Conservation (phyloP, 2,329 filamentous ascomycete species). For the Myriosclerotinia duriaeana region DNA sequence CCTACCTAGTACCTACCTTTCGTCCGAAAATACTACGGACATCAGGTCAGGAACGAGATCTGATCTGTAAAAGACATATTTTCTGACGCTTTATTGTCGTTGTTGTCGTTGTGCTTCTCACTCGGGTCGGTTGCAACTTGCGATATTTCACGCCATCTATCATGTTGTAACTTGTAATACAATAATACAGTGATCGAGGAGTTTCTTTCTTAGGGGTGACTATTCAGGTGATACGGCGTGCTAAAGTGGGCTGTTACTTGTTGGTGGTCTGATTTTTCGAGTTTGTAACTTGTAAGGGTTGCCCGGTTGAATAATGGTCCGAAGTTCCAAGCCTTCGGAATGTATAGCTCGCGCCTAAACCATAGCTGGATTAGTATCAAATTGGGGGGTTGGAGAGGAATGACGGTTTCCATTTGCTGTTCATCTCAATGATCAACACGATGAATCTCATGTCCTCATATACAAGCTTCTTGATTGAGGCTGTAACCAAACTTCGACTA, state of each 20-base stretch:
- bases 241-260: neutral
- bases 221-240: neutral
- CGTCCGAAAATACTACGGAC: neutral
- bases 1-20: neutral
- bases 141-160: neutral
- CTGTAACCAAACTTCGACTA: neutral
- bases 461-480: neutral
- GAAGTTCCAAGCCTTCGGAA: neutral
- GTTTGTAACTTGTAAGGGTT: neutral
- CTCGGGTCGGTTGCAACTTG: neutral
- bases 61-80: no score
- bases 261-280: conserved; percentile 10
- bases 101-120: no score
- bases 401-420: no score
- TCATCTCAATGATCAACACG: neutral
- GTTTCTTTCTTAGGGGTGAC: neutral
- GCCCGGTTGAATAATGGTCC: neutral
- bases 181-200: no score
- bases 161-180: neutral
- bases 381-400: no score
- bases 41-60: no score
- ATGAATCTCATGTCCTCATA: neutral
- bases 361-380: no score
- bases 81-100: no score
- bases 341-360: neutral